These are phyloP conservation scores for Colletotrichum sublineola DNA, from an alignment of 2,329 filamentous ascomycete genomes.

Conservation along the genomic window DNA sequence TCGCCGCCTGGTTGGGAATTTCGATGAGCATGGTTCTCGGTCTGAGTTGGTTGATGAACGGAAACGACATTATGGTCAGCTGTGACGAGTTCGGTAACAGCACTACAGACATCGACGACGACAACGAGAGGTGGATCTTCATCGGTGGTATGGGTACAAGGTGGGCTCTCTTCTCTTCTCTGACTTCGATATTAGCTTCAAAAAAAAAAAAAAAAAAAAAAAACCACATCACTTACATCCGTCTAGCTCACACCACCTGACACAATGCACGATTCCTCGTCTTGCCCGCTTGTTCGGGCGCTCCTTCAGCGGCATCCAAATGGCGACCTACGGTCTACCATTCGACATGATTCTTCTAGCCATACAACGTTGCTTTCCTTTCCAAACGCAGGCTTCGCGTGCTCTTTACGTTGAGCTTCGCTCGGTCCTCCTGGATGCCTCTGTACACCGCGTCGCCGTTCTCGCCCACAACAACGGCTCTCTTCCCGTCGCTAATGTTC, in stretches of 20 bases:
- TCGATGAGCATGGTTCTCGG: constrained; percentile 45
- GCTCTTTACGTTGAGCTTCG: constrained; percentile 55
- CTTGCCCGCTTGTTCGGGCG: constrained; percentile 54
- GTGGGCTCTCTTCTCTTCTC: constrained; percentile 40
- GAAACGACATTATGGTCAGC: constrained; percentile 43
- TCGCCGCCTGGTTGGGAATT: constrained; percentile 46
- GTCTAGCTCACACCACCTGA: constrained; percentile 48
- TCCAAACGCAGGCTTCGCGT: constrained; percentile 49
- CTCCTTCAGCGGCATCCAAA: constrained; percentile 64
- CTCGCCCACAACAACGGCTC: constrained; percentile 57
- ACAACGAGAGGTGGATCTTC: constrained; percentile 53
- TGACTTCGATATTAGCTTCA: not conserved
- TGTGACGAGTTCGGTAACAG: constrained; percentile 45
- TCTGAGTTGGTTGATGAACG: constrained; percentile 50
- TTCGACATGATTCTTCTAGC: constrained; percentile 62
- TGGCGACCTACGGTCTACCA: constrained; percentile 63
- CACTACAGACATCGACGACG: constrained; percentile 47
- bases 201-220: too few relatives aligned
- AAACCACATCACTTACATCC: not conserved
- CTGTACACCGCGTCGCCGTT: constrained; percentile 53
- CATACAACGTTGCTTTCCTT: constrained; percentile 50
- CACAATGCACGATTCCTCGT: constrained; percentile 50
- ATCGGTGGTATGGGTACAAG: constrained; percentile 52
- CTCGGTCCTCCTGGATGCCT: constrained; percentile 51
- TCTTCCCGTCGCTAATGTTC: constrained; percentile 52